phyloP scores from a whole-genome alignment of 75 land plant genomes.

The Adiantum capillusveneris region DNA sequence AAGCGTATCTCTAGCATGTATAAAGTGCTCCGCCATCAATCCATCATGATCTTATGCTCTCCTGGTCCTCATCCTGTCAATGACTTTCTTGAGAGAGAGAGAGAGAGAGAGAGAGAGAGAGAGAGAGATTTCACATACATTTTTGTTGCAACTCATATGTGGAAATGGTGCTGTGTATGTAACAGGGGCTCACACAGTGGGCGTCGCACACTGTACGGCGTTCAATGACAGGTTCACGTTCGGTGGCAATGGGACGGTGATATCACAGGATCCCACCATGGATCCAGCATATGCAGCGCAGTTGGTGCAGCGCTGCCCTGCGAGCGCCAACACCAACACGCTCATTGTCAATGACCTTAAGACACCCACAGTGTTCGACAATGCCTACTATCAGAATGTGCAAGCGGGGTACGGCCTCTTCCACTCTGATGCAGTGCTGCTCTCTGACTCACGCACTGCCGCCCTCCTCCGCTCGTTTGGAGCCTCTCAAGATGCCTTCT shows the following conservation, averaged over 20 bases:
- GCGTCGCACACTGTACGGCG: conserved; percentile 52
- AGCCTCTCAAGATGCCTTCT: conserved; percentile 32
- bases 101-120: no score
- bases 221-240: conserved; percentile 44
- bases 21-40: no score
- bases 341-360: conserved; percentile 42
- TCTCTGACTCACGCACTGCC: conserved; percentile 30
- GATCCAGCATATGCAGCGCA: conserved; percentile 31
- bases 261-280: conserved; percentile 32
- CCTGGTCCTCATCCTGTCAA: no score
- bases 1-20: no score
- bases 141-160: no score
- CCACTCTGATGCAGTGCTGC: conserved; percentile 48
- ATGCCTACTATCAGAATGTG: conserved; percentile 49
- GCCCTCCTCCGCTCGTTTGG: conserved; percentile 27
- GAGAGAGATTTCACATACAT: no score
- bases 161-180: no score
- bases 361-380: conserved; percentile 50
- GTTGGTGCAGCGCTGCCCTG: conserved; percentile 36
- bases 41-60: no score
- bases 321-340: conserved; percentile 14
- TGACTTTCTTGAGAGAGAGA: no score
- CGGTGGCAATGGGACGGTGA: conserved; percentile 25
- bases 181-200: conserved; percentile 77
- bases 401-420: conserved; percentile 42